A percentile compares a stretch with the other conserved stretches of the same genome.
These are phyloP conservation scores for Vachellia pachyceras DNA, from an alignment of 306 rosid species.

Conservation along the genomic window DNA sequence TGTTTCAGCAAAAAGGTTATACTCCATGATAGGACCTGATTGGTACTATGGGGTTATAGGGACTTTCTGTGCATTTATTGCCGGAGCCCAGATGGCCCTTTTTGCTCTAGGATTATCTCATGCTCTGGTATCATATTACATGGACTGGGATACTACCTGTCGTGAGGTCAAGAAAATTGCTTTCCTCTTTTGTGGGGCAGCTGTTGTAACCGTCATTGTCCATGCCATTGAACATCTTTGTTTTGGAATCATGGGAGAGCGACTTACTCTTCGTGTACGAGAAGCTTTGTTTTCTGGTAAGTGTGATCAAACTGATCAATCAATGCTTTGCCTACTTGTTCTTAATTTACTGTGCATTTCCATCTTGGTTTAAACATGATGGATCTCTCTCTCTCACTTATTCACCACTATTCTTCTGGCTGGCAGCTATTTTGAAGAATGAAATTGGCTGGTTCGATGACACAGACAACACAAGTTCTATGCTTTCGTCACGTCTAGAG, in stretches of 20 bases:
- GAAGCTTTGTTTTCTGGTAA: conserved; percentile 82
- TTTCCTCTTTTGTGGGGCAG: conserved; percentile 73
- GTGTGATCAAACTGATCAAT: background rate
- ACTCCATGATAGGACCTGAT: conserved; percentile 85
- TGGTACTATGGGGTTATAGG: conserved; percentile 81
- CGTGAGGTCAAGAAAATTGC: conserved; percentile 71
- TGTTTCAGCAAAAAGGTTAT: conserved; percentile 63
- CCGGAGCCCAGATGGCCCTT: conserved; percentile 97
- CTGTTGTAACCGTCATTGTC: conserved; percentile 68
- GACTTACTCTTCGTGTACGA: conserved; percentile 87
- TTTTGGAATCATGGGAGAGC: conserved; percentile 91
- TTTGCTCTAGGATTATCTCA: conserved; percentile 93
- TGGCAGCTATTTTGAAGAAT: conserved; percentile 85
- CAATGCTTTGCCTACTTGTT: background rate
- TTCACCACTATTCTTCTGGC: background rate
- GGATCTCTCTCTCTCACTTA: background rate
- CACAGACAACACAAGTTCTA: conserved; percentile 71
- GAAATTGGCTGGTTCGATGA: conserved; percentile 96
- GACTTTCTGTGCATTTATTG: conserved; percentile 70
- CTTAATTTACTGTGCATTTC: background rate
- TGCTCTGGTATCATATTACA: conserved; percentile 84
- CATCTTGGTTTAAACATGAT: background rate
- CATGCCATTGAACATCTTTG: conserved; percentile 75
- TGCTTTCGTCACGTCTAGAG: conserved; percentile 87
- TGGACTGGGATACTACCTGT: conserved; percentile 86